Evolutionary conservation across 2,329 filamentous ascomycete species (phyloP), one percentile per base, ranked within the genome.

Genomic region (Hymenoscyphus repandus): DNA sequence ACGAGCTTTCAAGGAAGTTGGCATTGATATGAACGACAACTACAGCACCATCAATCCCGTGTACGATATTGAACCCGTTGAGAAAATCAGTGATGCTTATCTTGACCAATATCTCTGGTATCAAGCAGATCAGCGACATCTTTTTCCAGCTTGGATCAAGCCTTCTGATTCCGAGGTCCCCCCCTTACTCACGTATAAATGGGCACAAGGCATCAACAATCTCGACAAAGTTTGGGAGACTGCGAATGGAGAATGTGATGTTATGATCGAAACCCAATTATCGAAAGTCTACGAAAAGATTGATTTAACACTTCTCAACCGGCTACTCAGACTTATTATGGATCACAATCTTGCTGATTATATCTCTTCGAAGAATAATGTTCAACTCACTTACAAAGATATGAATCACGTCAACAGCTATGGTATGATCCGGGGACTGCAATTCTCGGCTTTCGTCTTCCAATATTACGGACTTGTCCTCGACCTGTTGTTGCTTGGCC

Each of bases 241-340:
- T 17, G 82, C 89, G 40, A 86, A 97, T 62, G 93, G 93, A 56
- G 91, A 99, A 69, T 97, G 92, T 70, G 96, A 96, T 61, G 93
- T 99, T 56, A 90, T 99, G 86, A 91, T 99, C 46, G 93, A 99
- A 73, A 99, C 95, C 0, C 88, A 96, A 62, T 74, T 99, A 2
- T 96, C 93, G n/a, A 99, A 99, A 72, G 91, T 99, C 41, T 99
- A 99, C 60, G 93, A 99, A 73, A 99, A 99, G 79, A 96, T 99
- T 55, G 93, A 99, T 73, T 74, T 99, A 55, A 99, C 93, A 0
- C 76, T 99, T 51, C 80, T 99, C 61, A 99, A 99, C 72, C 88
- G 92, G 52, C 78, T 99, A 31, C 77, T 99, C 45, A 82, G 93
- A 43, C 73, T 99, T 59, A 96, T 99, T 68, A 99, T 99, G 95